Evolutionary conservation across 495 filamentous ascomycete genomes (phyloP), one percentile per base, ranked within the genome.

Genomic region (Aspergillus affinis): DNA sequence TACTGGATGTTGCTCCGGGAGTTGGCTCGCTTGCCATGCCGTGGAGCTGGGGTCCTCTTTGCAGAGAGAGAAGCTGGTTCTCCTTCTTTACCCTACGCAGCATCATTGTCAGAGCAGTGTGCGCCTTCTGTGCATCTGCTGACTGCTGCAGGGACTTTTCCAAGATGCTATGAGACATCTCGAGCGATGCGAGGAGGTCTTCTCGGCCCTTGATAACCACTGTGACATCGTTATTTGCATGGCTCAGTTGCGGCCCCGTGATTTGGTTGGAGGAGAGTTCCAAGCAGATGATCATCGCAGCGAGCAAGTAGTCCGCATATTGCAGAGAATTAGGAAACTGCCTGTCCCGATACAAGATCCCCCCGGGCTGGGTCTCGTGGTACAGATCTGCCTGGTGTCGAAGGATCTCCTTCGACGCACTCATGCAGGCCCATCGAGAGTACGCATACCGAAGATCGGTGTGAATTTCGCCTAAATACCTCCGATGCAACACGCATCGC

Each of bases 261-360:
- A 32, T 58, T 15, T 62, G 59, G 10, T 69, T 65, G 30, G 72
- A 71, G 0, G 69, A 72, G 5, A 97, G 77, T 61, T 95, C 92
- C 30, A 96, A 77, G 63, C 87, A 88, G 19, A 98, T 81, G 57
- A 96, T 86, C 91, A 96, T 97, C 3, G 90, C 89, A 1, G 90
- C 92, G 18, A 95, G 86, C 15, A 96, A 75, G 65, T 93, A 96
- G 64, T 98, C 93, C 23, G 84, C 80, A 51, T 86, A 89, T 18
- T 91, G 90, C 4, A 95, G 81, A 0, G 89, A 89, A 18, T 84
- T 91, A 53, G 93, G 84, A 70, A 88, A 90, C 81, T 83, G 91
- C 64, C 86, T 85, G 71, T 91, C 87, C 20, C 81, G 81, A 56
- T 88, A 83, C 46, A 93, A 72, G 17, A 89, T 82, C 6, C 91